Evolutionary conservation across 495 filamentous ascomycete species (phyloP), one percentile per base, ranked within the genome.

Genomic region (Penicillium subrubescens): DNA sequence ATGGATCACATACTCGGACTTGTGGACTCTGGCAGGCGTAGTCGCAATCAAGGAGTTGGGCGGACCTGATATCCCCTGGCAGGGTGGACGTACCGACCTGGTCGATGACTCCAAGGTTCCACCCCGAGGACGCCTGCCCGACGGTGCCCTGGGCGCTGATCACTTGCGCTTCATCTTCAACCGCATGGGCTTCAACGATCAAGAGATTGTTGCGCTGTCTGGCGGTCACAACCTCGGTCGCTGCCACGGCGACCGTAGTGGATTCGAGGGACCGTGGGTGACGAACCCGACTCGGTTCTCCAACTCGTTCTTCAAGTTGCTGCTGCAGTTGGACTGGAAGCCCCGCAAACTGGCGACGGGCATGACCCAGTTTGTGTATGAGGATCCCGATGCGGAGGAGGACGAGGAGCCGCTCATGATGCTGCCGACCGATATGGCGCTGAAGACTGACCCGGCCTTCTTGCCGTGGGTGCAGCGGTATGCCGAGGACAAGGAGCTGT

Each of bases 131-230:
- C 73, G 87, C 2, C 72, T 88, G 17, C 87, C 86, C 1, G 86
- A 88, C 64, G 86, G 73, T n/a, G 80, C 86, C 2, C 79, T 81
- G 59, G 87, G 86, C 39, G 79, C 85, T 21, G 84, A 84, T 27
- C 85, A 89, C 67, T 66, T 89, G 53, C 80, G 86, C 2, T 73
- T 73, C 64, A 81, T 89, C 70, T 88, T 88, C 73, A 77, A 83
- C 68, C 81, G 85, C 27, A 88, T 88, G 86, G 85, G 86, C n/a
- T 88, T 88, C 75, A 80, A 82, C 64, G 85, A 89, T 66, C 83
- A 82, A 68, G 85, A 89, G 74, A 88, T 88, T 52, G 86, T 89
- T 3, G 86, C 85, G 25, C 63, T 88, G 68, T 65, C 78, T 12
- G 86, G 87, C n/a, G 87, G 85, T 60, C 86, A 88, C 65, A 88